Evolutionary conservation across 2,329 filamentous ascomycete genomes (phyloP).

Genomic region (Cercospora sp.): DNA sequence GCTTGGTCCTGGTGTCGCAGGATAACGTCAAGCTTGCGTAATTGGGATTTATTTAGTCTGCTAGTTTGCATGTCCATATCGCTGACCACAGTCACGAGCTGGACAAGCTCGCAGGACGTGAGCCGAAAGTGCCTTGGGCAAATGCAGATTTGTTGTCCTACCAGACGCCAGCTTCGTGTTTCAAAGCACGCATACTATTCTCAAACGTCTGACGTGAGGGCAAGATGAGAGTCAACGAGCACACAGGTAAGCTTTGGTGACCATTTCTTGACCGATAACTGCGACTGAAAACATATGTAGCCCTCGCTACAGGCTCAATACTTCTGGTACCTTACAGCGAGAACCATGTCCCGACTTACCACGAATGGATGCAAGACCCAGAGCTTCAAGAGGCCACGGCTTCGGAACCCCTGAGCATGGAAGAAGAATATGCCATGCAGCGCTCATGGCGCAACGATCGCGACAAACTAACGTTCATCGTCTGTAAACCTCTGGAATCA

Average conservation of each 20-base stretch:
- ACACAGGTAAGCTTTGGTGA: slow-evolving; percentile 36
- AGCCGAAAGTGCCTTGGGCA: not conserved
- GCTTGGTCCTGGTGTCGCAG: not conserved
- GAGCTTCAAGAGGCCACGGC: slow-evolving; percentile 81
- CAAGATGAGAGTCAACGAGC: slow-evolving; percentile 47
- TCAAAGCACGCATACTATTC: not conserved
- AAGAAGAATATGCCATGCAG: slow-evolving; percentile 89
- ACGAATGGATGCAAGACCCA: slow-evolving; percentile 88
- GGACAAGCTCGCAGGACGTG: not conserved
- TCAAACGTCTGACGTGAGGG: not conserved
- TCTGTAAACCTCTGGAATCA: slow-evolving; percentile 56
- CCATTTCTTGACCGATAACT: not conserved
- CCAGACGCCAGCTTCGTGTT: not conserved
- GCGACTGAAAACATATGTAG: slow-evolving; percentile 10
- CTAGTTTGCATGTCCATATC: not conserved
- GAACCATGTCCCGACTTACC: slow-evolving; percentile 80
- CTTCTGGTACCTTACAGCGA: slow-evolving; percentile 81
- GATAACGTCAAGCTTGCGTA: not conserved
- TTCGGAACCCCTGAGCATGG: slow-evolving; percentile 76
- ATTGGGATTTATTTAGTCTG: not conserved
- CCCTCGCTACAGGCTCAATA: slow-evolving; percentile 56
- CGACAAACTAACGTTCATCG: slow-evolving; percentile 92
- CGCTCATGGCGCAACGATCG: slow-evolving; percentile 75
- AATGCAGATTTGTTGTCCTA: not conserved
- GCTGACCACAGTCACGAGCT: not conserved